A percentile compares a stretch with the other conserved stretches of the same genome.
Evolutionary conservation across 140 eudicot genomes (phyloP).

Genomic region (Bidens hawaiensis): DNA sequence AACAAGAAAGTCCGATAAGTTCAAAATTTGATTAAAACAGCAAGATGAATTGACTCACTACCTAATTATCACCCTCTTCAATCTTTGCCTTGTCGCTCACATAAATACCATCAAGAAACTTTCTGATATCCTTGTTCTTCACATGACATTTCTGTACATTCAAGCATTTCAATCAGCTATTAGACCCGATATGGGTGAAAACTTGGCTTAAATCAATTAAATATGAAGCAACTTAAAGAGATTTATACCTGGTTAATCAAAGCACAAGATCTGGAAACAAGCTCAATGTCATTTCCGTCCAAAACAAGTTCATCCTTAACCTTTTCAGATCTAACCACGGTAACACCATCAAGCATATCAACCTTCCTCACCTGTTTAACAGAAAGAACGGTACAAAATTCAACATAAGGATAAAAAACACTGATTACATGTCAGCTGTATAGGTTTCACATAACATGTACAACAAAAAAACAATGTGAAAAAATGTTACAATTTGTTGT

Average conservation of each 20-base stretch:
- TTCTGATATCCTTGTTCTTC: slow-evolving; percentile 47
- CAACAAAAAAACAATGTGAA: too few relatives aligned
- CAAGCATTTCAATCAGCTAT: too few relatives aligned
- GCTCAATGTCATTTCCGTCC: slow-evolving; percentile 47
- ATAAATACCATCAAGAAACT: slow-evolving; percentile 48
- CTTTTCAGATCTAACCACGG: neutral
- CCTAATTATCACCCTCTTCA: slow-evolving; percentile 19
- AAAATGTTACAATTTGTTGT: too few relatives aligned
- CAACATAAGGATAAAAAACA: too few relatives aligned
- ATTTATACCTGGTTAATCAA: slow-evolving; percentile 45
- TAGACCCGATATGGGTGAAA: too few relatives aligned
- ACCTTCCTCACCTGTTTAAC: slow-evolving; percentile 35
- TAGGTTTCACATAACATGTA: too few relatives aligned
- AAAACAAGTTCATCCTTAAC: slow-evolving; percentile 19
- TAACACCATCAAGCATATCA: slow-evolving; percentile 15
- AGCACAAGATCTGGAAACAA: slow-evolving; percentile 49
- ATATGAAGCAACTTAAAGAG: too few relatives aligned
- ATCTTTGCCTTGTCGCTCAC: slow-evolving; percentile 48
- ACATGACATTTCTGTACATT: slow-evolving; percentile 43
- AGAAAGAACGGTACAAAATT: neutral
- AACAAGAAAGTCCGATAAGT: neutral
- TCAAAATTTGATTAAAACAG: neutral
- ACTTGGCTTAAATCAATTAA: too few relatives aligned
- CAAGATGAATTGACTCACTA: neutral
- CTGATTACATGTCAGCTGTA: too few relatives aligned